A percentile compares a stretch with the other conserved stretches of the same genome.
These are phyloP conservation scores for Moricandia moricandioides DNA, from an alignment of 345 rosid genomes.

Conservation along the genomic window DNA sequence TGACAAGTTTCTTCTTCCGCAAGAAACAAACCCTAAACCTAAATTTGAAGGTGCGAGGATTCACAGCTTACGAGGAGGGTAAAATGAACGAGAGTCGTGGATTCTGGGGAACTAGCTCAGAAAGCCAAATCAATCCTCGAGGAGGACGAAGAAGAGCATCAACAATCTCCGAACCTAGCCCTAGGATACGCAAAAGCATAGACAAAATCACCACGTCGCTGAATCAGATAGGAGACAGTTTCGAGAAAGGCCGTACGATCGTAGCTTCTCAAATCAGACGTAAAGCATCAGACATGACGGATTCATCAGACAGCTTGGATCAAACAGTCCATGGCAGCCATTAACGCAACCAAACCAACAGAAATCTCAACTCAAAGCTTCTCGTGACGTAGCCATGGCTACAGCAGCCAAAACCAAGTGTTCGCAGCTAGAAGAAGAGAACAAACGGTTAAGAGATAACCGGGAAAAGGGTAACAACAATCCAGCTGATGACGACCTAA, in stretches of 20 bases:
- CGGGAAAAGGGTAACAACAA: slow-evolving; percentile 67
- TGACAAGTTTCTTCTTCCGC: background rate
- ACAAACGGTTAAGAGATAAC: slow-evolving; percentile 78
- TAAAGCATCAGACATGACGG: slow-evolving; percentile 55
- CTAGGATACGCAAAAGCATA: slow-evolving; percentile 63
- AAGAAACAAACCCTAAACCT: background rate
- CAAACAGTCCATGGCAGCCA: slow-evolving; percentile 50
- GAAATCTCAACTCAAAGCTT: slow-evolving; percentile 92
- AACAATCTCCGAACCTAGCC: slow-evolving; percentile 25
- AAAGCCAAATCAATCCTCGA: slow-evolving; percentile 82
- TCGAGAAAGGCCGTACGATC: slow-evolving; percentile 85
- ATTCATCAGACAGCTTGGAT: slow-evolving; percentile 29
- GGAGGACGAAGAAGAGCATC: slow-evolving; percentile 49
- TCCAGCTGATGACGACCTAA: slow-evolving; percentile 89
- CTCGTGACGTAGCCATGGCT: slow-evolving; percentile 99
- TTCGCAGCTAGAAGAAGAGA: slow-evolving; percentile 95
- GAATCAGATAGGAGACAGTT: slow-evolving; percentile 79
- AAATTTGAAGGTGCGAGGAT: slow-evolving; percentile 46
- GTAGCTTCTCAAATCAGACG: slow-evolving; percentile 74
- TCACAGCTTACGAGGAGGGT: slow-evolving; percentile 55
- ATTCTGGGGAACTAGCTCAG: slow-evolving; percentile 83
- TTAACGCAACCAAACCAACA: slow-evolving; percentile 43
- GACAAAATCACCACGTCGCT: slow-evolving; percentile 68
- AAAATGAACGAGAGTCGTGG: slow-evolving; percentile 45
- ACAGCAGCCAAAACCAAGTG: slow-evolving; percentile 98